Base-by-base conservation (phyloP, 495 filamentous ascomycete species). In the Saxophila tyrrhenica region DNA sequence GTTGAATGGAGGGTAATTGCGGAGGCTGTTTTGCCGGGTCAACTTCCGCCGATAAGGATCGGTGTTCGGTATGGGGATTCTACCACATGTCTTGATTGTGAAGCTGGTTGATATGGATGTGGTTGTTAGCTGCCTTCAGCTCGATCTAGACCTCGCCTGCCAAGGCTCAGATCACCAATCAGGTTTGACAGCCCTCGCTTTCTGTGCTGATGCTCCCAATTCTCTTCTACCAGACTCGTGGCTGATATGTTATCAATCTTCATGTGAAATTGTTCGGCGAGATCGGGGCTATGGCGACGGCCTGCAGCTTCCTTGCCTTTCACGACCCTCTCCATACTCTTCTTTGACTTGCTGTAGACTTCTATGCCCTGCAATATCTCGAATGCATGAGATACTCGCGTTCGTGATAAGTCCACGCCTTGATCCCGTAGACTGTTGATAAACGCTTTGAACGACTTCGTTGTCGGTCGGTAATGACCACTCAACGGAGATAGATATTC, bases 381-480 rank as follows among this genome's bases (percentile, higher is more conserved):
- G 60, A 92, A 95, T 1, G 81, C 82, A 58, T 85, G 83, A 35
- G 80, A 86, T 21, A 94, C 84, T 0, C 78, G 81, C 3, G 94
- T 79, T 22, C 75, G 77, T 0, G 78, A 78, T 79, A 92, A 84
- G 61, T 95, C 89, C 0, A 84, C 89, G 2, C 84, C 85, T 32
- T 76, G 76, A 3, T 83, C 76, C 50, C 80, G 79, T 1, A 95
- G 72, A 2, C 77, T 77, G 42, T 80, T 75, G 2, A 94, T 73
- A 52, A 95, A 94, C 16, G 82, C 77, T n/a, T 81, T 76, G 63
- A 95, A 92, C 58, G 87, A 92, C 51, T 78, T 70, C 7, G 77
- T 67, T 0, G 89, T 85, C 0, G 90, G 89, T 17, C 87, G 79
- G 69, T 95, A 95, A 67, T 95, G 89, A 1, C 89, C 89, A 52